phyloP scores from a whole-genome alignment of 116 monocot genomes.

The Phalaenopsis hybrid region DNA sequence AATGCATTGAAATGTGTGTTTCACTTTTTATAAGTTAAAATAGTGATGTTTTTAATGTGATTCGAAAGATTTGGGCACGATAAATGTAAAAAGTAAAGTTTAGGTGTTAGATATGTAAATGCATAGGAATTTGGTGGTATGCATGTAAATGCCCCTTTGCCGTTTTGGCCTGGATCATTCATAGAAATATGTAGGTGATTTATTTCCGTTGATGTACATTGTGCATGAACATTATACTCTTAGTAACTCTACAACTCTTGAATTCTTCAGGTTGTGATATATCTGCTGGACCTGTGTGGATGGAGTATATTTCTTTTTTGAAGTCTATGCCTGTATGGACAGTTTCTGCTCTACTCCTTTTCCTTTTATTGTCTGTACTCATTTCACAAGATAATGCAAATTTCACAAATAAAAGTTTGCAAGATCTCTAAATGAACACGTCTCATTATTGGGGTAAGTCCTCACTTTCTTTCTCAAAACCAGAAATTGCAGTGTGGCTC shows the following conservation, averaged over 20 bases:
- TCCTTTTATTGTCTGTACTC: not conserved
- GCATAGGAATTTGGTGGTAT: too few relatives aligned
- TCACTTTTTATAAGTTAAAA: too few relatives aligned
- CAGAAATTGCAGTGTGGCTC: not conserved
- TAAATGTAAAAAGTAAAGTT: too few relatives aligned
- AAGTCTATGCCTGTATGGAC: conserved; percentile 70
- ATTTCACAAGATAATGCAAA: not conserved
- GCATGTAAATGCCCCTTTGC: not conserved
- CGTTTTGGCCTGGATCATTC: not conserved
- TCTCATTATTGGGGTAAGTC: not conserved
- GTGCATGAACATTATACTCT: not conserved
- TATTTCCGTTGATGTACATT: not conserved
- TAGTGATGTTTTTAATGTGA: too few relatives aligned
- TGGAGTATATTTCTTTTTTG: conserved; percentile 93
- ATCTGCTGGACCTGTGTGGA: conserved; percentile 90
- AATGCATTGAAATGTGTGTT: too few relatives aligned
- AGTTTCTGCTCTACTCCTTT: not conserved
- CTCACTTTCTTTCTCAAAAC: not conserved
- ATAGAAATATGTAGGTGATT: not conserved
- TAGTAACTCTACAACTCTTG: conserved; percentile 2
- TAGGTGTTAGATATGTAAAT: too few relatives aligned
- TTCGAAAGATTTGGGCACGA: too few relatives aligned
- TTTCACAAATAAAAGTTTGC: not conserved
- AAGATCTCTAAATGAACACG: not conserved
- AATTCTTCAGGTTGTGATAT: conserved; percentile 68